Percentiles rank a stretch among this genome's conserved stretches.
These are phyloP conservation scores for Byssochlamys sp. DNA, from an alignment of 2,329 filamentous ascomycete species.

Conservation along the genomic window DNA sequence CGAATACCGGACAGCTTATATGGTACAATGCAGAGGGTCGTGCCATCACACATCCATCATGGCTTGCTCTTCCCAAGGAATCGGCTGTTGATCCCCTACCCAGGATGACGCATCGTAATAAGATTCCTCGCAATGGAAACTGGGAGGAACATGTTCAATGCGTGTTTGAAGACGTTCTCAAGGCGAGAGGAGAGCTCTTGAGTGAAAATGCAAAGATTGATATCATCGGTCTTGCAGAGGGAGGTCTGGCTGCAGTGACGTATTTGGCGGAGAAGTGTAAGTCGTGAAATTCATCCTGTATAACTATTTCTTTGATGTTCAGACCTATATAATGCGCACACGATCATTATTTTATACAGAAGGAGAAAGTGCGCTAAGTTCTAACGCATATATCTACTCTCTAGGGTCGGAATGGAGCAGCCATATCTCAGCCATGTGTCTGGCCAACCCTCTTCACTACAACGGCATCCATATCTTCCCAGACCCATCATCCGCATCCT, in stretches of 20 bases:
- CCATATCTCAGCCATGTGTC: conserved; percentile 31
- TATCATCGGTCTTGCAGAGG: conserved; percentile 61
- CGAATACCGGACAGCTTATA: conserved; percentile 66
- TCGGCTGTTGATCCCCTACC: conserved; percentile 53
- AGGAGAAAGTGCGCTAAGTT: conserved; percentile 10
- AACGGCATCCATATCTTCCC: conserved; percentile 17
- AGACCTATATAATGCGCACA: not conserved
- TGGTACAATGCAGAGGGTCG: conserved; percentile 61
- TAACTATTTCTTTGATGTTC: not conserved
- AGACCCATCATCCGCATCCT: conserved; percentile 1
- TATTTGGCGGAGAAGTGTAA: conserved; percentile 50
- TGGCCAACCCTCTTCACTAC: conserved; percentile 30
- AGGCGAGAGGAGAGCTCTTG: conserved; percentile 32
- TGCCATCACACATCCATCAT: conserved; percentile 50
- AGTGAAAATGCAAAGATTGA: conserved; percentile 50
- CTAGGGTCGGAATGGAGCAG: conserved; percentile 31
- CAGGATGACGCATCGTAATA: conserved; percentile 48
- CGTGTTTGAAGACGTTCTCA: conserved; percentile 57
- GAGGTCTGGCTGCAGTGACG: conserved; percentile 47
- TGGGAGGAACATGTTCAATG: conserved; percentile 54
- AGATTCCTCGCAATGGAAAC: conserved; percentile 50
- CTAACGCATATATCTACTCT: not conserved
- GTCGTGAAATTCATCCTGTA: conserved; percentile 17
- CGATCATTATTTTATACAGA: conserved; percentile 7
- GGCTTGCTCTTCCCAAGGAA: conserved; percentile 50